Evolutionary conservation across 2,329 filamentous ascomycete species (phyloP), one percentile per base, ranked within the genome.

Genomic region (Colletotrichum ledebouriae): DNA sequence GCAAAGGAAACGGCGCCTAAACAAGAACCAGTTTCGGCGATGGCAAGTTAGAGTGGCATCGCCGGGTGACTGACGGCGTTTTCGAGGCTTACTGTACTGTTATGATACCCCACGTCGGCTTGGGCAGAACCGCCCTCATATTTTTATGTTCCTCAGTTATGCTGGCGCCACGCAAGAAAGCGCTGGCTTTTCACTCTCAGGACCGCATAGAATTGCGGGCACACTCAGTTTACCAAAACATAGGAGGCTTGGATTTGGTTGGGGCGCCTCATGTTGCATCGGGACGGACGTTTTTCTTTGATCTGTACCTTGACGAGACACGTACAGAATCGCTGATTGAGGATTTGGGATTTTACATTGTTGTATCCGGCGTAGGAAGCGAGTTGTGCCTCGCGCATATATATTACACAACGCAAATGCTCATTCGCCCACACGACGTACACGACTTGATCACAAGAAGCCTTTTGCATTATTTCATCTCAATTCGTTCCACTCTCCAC

Each of bases 41-140:
- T 70, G 66, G 69, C 69, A 56, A 70, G 66, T 63, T 70, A 33
- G 57, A 42, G 60, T 52, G 60, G 50, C 69, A 69, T 56, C 59
- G 61, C 39, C 50, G 22, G 59, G 67, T 44, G 57, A 50, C 57
- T 59, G 44, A 62, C 58, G 67, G 67, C 63, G 67, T 69, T 69
- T 67, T 69, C 66, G 50, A 67, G 53, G 67, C 63, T 69, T 67
- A 66, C 58, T 69, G 50, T 62, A 67, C 67, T 69, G 67, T 69
- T 69, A 69, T 69, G 67, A 69, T 69, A 69, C 67, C 67, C 67
- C 67, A 69, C 58, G 63, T 67, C 67, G 67, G 63, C 67, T 61
- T 29, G 63, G 67, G 67, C 67, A 50, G 34, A 15, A 25, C 25
- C 29, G 49, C 62, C 57, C 67, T 37, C 20, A 50, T 56, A 53